These are phyloP conservation scores for Xylaria sp. DNA, from an alignment of 2,329 filamentous ascomycete genomes.

Conservation along the genomic window DNA sequence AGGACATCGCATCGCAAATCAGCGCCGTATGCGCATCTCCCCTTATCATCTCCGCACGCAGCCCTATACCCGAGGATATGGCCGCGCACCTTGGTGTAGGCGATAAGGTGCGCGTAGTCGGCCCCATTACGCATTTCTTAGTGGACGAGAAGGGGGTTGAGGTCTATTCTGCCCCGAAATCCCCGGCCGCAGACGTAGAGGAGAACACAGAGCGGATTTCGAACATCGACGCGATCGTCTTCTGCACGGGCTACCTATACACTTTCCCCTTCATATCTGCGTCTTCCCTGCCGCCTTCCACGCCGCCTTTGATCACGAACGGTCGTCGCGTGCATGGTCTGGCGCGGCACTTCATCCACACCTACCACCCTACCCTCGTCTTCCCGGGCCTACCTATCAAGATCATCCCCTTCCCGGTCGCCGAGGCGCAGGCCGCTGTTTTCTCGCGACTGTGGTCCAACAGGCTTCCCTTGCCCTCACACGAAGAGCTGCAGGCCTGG, in stretches of 20 bases:
- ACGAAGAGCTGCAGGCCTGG: constrained; percentile 71
- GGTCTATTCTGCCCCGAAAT: constrained; percentile 61
- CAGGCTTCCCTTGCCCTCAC: constrained; percentile 66
- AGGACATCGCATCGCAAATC: constrained; percentile 84
- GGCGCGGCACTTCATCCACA: constrained; percentile 81
- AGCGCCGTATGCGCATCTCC: constrained; percentile 61
- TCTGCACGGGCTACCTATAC: constrained; percentile 90
- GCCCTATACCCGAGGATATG: constrained; percentile 52
- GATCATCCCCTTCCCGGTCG: constrained; percentile 85
- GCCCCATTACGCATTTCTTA: constrained; percentile 64
- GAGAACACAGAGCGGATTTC: constrained; percentile 64
- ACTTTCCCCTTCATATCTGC: constrained; percentile 73
- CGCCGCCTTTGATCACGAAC: constrained; percentile 63
- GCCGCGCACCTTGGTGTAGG: constrained; percentile 48
- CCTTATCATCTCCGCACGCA: constrained; percentile 68
- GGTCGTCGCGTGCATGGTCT: constrained; percentile 74
- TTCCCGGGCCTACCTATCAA: constrained; percentile 79
- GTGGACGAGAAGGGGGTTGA: constrained; percentile 62
- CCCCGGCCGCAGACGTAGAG: constrained; percentile 48
- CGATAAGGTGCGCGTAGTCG: constrained; percentile 53
- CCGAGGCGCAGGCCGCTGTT: constrained; percentile 79
- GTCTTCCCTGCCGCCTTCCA: constrained; percentile 35
- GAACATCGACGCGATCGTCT: constrained; percentile 77
- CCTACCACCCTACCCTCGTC: constrained; percentile 75
- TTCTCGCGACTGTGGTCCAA: constrained; percentile 80